Conservation (phyloP, 148 eudicot genomes). For the Spergularia marina region DNA sequence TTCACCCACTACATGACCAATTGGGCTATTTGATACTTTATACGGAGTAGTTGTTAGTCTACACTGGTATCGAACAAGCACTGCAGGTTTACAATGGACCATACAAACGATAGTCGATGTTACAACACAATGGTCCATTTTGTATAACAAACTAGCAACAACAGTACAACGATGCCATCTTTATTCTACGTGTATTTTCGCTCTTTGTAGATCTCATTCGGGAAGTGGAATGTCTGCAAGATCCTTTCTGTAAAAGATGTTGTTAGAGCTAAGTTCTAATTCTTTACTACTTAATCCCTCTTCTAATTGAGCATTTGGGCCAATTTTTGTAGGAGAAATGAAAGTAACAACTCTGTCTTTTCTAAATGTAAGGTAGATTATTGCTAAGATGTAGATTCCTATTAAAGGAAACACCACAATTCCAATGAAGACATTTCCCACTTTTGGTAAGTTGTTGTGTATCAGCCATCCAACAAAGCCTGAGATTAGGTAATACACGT, state of each 20-base stretch:
- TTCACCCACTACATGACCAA: too few species aligned
- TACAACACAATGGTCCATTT: too few species aligned
- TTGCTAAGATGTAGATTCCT: conserved; percentile 50
- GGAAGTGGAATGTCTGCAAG: conserved; percentile 45
- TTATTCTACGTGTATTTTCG: too few species aligned
- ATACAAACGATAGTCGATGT: too few species aligned
- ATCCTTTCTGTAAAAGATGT: conserved; percentile 46
- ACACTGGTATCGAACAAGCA: too few species aligned
- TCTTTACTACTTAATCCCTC: conserved; percentile 17
- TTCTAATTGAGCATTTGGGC: conserved; percentile 31
- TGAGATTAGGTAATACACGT: conserved; percentile 68
- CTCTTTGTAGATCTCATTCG: background rate
- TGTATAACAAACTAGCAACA: too few species aligned
- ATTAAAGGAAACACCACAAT: conserved; percentile 75
- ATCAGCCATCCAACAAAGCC: conserved; percentile 72
- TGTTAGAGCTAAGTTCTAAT: conserved; percentile 10
- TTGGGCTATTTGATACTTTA: too few species aligned
- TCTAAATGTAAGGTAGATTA: conserved; percentile 67
- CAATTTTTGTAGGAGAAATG: conserved; percentile 40
- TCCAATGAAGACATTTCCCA: conserved; percentile 71
- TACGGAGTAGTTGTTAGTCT: too few species aligned
- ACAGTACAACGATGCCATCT: too few species aligned
- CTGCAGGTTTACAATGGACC: too few species aligned
- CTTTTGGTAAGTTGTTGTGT: conserved; percentile 59
- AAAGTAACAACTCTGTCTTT: conserved; percentile 65